A percentile compares a stretch with the other conserved stretches of the same genome.
Conservation (phyloP, 2,329 filamentous ascomycete species). For the Pestalotiopsis sp. region DNA sequence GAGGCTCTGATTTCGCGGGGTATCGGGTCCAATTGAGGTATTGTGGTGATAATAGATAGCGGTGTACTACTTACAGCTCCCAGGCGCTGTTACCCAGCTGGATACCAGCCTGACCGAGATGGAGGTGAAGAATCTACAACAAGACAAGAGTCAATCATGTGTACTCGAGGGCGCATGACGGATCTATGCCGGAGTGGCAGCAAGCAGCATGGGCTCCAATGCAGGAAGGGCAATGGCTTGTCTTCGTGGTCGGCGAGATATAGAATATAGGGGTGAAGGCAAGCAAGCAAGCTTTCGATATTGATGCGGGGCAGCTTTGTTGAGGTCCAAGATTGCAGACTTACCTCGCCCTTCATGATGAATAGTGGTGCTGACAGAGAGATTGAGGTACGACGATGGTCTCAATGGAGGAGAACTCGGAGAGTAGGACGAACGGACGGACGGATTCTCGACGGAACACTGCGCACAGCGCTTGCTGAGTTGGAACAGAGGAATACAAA, state of each 20-base stretch:
- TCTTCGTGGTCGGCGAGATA: not conserved
- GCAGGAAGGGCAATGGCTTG: not conserved
- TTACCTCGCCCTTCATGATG: conserved; percentile 62
- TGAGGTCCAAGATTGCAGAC: conserved; percentile 27
- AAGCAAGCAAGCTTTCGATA: conserved; percentile 14
- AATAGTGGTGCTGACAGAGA: conserved; percentile 15
- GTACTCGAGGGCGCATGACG: not conserved
- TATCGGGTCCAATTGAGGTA: not conserved
- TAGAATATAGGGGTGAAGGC: not conserved
- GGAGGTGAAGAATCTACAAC: conserved; percentile 62
- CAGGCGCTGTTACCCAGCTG: conserved; percentile 77
- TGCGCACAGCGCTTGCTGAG: conserved; percentile 19
- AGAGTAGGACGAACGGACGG: not conserved
- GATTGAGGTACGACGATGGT: not conserved
- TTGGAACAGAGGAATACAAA: conserved; percentile 10
- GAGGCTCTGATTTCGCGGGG: not conserved
- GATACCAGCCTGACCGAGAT: conserved; percentile 70
- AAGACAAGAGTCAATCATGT: conserved; percentile 16
- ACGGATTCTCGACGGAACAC: conserved; percentile 12
- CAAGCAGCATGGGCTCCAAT: not conserved
- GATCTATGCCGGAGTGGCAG: not conserved
- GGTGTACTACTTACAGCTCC: conserved; percentile 66
- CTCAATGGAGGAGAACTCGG: not conserved
- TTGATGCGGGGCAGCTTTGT: not conserved
- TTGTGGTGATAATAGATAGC: conserved; percentile 21